Conservation (phyloP, 1,139 yeast genomes). For the Suhomyces yuchorum region DNA sequence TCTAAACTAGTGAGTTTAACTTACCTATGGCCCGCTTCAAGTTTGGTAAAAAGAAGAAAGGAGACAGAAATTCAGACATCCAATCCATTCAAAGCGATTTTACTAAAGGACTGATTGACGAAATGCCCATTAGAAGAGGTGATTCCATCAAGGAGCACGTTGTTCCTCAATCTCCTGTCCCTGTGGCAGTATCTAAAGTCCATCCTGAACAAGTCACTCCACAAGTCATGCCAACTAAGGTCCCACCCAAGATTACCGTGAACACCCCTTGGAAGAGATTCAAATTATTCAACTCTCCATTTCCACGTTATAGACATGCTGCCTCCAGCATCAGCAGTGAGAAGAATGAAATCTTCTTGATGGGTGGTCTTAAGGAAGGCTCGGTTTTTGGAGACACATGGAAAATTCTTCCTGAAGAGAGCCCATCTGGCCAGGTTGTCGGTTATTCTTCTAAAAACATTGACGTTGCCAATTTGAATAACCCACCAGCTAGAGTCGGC, state of each 20-base stretch:
- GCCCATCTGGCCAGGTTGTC: slow-evolving; percentile 25
- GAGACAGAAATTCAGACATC: slow-evolving; percentile 11
- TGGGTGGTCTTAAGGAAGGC: slow-evolving; percentile 95
- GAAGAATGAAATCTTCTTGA: slow-evolving; percentile 78
- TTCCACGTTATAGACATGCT: slow-evolving; percentile 93
- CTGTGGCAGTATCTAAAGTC: background rate
- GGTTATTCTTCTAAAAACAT: slow-evolving; percentile 62
- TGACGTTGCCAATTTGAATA: slow-evolving; percentile 52
- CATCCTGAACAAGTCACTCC: background rate
- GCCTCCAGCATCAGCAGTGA: slow-evolving; percentile 77
- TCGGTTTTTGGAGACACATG: slow-evolving; percentile 95
- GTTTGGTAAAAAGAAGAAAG: slow-evolving; percentile 31
- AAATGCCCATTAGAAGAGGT: slow-evolving; percentile 13
- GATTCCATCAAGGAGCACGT: slow-evolving; percentile 9
- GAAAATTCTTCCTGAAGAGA: slow-evolving; percentile 59
- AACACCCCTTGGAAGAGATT: slow-evolving; percentile 76
- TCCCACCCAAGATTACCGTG: slow-evolving; percentile 6
- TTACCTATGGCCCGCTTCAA: slow-evolving; percentile 31
- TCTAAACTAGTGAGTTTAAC: background rate
- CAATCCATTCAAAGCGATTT: slow-evolving; percentile 17
- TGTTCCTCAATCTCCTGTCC: background rate
- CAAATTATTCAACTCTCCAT: slow-evolving; percentile 75
- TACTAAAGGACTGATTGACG: slow-evolving; percentile 10
- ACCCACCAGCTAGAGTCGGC: slow-evolving; percentile 96
- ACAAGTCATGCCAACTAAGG: slow-evolving; percentile 1